A percentile compares a stretch with the other conserved stretches of the same genome.
Evolutionary conservation across 2,329 filamentous ascomycete genomes (phyloP).

Genomic region (Ophiosphaerella narmari): DNA sequence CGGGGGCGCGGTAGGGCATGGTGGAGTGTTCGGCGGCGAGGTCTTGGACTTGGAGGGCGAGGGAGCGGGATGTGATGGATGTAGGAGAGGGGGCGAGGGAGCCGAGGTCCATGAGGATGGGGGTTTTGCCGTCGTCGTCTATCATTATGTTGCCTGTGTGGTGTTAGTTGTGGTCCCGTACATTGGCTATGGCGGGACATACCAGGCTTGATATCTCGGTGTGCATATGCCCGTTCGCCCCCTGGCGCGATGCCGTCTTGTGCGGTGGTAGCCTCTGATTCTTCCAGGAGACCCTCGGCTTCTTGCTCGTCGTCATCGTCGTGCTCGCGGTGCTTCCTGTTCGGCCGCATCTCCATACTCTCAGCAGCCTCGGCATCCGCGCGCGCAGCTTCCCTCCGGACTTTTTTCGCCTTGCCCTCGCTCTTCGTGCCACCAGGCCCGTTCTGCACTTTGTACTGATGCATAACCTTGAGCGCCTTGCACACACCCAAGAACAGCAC

Average conservation of each 20-base stretch:
- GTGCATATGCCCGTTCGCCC: conserved; percentile 79
- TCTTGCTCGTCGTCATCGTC: conserved; percentile 75
- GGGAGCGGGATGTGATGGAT: conserved; percentile 84
- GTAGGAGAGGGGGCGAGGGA: conserved; percentile 87
- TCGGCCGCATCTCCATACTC: conserved; percentile 49
- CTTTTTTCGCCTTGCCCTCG: conserved; percentile 59
- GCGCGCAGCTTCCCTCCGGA: conserved; percentile 60
- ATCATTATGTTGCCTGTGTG: conserved; percentile 93
- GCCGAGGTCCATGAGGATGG: conserved; percentile 96
- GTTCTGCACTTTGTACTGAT: conserved; percentile 74
- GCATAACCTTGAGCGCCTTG: conserved; percentile 85
- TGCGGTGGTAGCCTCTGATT: conserved; percentile 70
- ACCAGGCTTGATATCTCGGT: conserved; percentile 97
- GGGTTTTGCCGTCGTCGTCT: conserved; percentile 81
- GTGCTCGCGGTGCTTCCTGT: conserved; percentile 40
- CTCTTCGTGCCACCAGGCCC: conserved; percentile 57
- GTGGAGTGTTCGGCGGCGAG: conserved; percentile 94
- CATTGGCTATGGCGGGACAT: conserved; percentile 36
- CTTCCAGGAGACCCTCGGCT: conserved; percentile 81
- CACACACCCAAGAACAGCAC: conserved; percentile 90
- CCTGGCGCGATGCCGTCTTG: conserved; percentile 72
- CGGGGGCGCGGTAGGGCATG: conserved; percentile 97
- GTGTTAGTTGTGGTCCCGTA: conserved; percentile 10
- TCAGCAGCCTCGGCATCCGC: conserved; percentile 57
- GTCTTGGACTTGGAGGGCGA: conserved; percentile 92